phyloP scores from a whole-genome alignment of 176 grass and related monocot genomes.

The Dactylis glomerata region DNA sequence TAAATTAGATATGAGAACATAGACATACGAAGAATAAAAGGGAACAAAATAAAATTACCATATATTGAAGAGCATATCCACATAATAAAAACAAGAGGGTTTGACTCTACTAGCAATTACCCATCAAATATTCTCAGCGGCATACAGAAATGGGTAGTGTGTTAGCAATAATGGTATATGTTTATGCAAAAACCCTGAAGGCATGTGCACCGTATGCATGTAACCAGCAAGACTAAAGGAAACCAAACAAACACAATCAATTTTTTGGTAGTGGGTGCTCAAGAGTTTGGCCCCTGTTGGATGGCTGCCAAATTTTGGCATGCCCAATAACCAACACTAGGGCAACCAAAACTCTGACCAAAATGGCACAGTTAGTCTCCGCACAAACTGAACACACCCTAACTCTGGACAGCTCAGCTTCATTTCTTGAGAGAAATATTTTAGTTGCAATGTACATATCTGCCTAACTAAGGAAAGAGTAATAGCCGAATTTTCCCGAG shows the following conservation, averaged over 20 bases:
- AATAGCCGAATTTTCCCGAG: background rate
- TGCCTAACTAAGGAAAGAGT: constrained; percentile 2
- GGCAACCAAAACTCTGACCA: background rate
- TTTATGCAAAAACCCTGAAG: background rate
- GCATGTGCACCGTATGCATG: background rate
- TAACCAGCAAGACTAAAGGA: background rate
- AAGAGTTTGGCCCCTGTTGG: background rate
- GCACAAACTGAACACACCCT: background rate
- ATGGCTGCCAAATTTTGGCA: background rate
- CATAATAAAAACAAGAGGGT: background rate
- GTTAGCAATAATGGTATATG: background rate
- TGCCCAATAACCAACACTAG: background rate
- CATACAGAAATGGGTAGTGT: background rate
- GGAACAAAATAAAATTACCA: background rate
- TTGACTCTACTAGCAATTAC: background rate
- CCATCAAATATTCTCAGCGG: constrained; percentile 15
- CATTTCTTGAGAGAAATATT: background rate
- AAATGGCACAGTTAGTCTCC: background rate
- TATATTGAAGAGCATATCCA: background rate
- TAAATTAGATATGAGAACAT: constrained; percentile 16
- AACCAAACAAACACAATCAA: background rate
- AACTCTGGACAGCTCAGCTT: background rate
- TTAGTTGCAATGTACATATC: background rate
- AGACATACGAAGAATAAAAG: background rate
- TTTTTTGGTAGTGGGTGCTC: background rate